Evolutionary conservation across 495 filamentous ascomycete genomes (phyloP), one percentile per base, ranked within the genome.

Genomic region (Xeromyces bisporus): DNA sequence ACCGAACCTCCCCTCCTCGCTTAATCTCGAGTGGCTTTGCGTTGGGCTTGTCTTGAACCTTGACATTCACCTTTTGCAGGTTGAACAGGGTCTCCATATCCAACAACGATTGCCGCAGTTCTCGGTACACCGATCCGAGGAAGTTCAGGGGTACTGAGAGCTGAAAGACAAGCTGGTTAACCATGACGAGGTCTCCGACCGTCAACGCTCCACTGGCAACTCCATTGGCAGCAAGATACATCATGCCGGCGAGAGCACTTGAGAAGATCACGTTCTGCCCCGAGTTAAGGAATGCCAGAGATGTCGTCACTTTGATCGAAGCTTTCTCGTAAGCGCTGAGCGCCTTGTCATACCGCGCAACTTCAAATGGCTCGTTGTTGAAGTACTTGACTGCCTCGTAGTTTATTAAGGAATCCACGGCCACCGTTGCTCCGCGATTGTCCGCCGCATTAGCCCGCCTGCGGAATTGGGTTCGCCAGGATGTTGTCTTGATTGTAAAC

Each of bases 11-110:
- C 21, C 89, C 89, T 23, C 84, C 83, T 41, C 68, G 71, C 15
- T 64, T 66, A 12, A 96, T 60, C 7, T 63, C 49, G 6, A 97
- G 60, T 0, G 78, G 56, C 35, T 76, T 74, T 2, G 91, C 80
- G 38, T 82, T 58, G 13, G 71, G 64, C 18, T 62, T 55, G 32
- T 96, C 86, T 42, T 73, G 73, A 47, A 96, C 76, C 12, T 74
- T 71, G 23, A 94, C 73, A 40, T 96, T 93, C 45, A 96, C 91
- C 48, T 92, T 94, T 50, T 97, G 91, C n/a, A 97, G 63, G 48
- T 92, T 93, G 64, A 97, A 97, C 8, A 96, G 67, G 1, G 91
- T 94, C 54, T 96, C 89, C 91, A 97, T 96, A 48, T 97, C 89
- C 31, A 96, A 56, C 29, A 96, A 60, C 8, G 84, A 93, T 56